Conservation (phyloP, 2,329 filamentous ascomycete species). For the Aciculosporium take region DNA sequence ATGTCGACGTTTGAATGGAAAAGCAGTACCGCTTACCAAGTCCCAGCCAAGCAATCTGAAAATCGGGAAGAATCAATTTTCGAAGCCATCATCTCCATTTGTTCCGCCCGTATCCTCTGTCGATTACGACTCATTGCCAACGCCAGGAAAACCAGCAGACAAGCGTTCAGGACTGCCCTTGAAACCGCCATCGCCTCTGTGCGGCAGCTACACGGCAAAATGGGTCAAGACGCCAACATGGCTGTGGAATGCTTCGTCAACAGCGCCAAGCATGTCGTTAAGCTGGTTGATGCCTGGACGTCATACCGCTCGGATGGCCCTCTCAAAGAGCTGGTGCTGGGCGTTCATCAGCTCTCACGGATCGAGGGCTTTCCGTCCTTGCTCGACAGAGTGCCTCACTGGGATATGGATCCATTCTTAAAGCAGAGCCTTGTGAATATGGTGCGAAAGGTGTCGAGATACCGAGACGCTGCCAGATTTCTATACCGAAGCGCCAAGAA, state of each 20-base stretch:
- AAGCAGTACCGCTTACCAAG: not conserved
- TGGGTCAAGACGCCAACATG: not conserved
- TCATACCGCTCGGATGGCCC: not conserved
- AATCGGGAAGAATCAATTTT: conserved; percentile 11
- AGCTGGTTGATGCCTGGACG: not conserved
- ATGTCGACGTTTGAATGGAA: not conserved
- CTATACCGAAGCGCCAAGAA: conserved; percentile 19
- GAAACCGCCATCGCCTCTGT: not conserved
- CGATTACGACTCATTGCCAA: conserved; percentile 12
- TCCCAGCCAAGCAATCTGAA: not conserved
- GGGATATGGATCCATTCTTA: conserved; percentile 7
- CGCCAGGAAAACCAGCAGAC: not conserved
- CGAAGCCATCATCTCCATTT: conserved; percentile 17
- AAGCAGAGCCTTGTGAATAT: conserved; percentile 16
- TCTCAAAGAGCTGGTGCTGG: conserved; percentile 10
- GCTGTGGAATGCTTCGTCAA: not conserved
- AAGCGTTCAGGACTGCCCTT: not conserved
- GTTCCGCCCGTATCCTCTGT: conserved; percentile 15
- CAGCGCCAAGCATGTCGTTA: not conserved
- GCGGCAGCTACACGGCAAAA: not conserved
- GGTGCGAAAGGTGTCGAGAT: conserved; percentile 23
- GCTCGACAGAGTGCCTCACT: not conserved
- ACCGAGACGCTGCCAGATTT: conserved; percentile 19
- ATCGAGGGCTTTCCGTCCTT: conserved; percentile 11
- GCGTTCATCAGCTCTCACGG: conserved; percentile 9